Conservation (phyloP, 2,329 filamentous ascomycete species). For the Colletotrichum caudatum region DNA sequence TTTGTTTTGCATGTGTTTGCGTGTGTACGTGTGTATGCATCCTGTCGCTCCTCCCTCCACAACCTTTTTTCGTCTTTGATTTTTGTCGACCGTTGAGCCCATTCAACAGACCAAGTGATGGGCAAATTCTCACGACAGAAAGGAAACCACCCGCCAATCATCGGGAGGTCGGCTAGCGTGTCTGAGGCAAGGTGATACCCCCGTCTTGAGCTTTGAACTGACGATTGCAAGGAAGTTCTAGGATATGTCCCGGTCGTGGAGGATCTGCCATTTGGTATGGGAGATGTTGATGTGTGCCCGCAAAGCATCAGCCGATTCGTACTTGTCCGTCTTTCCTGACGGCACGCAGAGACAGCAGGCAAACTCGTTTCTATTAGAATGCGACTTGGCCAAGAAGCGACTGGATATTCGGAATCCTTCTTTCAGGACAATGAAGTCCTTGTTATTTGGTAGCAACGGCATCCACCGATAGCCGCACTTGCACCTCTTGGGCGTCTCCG, state of each 20-base stretch:
- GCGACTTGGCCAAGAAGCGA: slow-evolving; percentile 57
- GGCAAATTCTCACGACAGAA: not conserved
- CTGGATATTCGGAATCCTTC: slow-evolving; percentile 55
- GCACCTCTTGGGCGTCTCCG: slow-evolving; percentile 46
- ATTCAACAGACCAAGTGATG: not conserved
- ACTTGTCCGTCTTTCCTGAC: slow-evolving; percentile 51
- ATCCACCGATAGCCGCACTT: slow-evolving; percentile 54
- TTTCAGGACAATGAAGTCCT: slow-evolving; percentile 48
- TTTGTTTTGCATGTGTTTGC: not conserved
- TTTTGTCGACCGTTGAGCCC: not conserved
- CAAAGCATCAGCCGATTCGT: slow-evolving; percentile 48
- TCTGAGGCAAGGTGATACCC: not conserved
- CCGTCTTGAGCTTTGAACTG: not conserved
- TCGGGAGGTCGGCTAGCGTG: not conserved
- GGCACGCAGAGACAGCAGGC: slow-evolving; percentile 57
- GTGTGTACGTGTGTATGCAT: not conserved
- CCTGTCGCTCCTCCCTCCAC: not conserved
- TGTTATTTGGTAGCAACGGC: slow-evolving; percentile 30
- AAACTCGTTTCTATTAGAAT: slow-evolving; percentile 50
- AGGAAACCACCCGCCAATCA: not conserved
- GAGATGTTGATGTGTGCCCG: slow-evolving; percentile 52
- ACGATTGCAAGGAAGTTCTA: not conserved
- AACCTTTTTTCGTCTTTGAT: not conserved
- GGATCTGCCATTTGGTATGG: slow-evolving; percentile 58
- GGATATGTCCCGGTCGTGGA: slow-evolving; percentile 50